Evolutionary conservation across 352 stramenopile species (phyloP), one percentile per base, ranked within the genome.

Genomic region (Pythium volutum): DNA sequence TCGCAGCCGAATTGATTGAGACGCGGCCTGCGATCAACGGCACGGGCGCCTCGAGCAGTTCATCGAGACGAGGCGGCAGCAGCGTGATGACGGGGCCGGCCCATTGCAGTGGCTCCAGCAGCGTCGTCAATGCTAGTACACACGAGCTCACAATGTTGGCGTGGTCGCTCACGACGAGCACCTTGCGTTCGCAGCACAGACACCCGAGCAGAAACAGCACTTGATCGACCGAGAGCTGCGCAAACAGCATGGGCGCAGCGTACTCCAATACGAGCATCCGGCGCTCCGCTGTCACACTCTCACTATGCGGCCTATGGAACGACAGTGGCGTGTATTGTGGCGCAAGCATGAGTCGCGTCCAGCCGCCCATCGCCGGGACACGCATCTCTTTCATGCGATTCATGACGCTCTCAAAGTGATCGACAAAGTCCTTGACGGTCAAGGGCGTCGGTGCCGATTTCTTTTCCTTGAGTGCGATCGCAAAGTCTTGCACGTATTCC

Each of bases 11-110:
- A 26, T 75, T 74, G 31, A 84, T 80, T 0, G 76, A 87, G 22
- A 93, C 80, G 8, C 82, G 78, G n/a, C 84, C 84, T 18, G 81
- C 84, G 31, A 93, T 89, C 16, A 93, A 54, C 10, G 84, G 84
- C 10, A 93, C 84, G 3, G 84, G 84, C 2, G 84, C 82, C 43
- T 93, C 84, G 6, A 91, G 64, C 9, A 93, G 59, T 61, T 93
- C 84, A 43, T 88, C 68, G 2, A 91, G 71, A 12, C 80, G 69
- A 16, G 80, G 78, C 12, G 84, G 84, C 4, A 93, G 46, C 29
- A 93, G 65, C 1, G 84, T 90, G 45, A 93, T 79, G 22, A 93
- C 77, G 16, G 83, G 82, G 0, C 84, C 84, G 4, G 81, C 82
- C 84, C 84, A 93, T 64, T 89, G 79, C 12, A 91, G 57, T 5